phyloP scores from a whole-genome alignment of 2,329 filamentous ascomycete species.

The Stagonosporopsis chrysanthemi region DNA sequence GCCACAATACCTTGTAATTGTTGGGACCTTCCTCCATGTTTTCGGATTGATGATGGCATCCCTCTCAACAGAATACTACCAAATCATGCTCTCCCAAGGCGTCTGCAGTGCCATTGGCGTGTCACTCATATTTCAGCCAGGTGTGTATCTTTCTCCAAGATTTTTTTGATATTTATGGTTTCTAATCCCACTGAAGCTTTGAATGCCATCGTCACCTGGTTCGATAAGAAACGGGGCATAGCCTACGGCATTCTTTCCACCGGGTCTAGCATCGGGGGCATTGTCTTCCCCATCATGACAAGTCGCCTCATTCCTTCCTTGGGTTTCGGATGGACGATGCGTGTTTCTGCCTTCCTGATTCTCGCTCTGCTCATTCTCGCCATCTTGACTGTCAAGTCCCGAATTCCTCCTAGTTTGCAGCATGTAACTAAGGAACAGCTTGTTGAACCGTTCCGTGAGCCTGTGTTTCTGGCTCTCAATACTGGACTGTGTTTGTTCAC shows the following conservation, averaged over 20 bases:
- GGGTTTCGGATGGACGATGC: conserved; percentile 63
- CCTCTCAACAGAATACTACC: conserved; percentile 60
- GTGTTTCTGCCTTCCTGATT: conserved; percentile 61
- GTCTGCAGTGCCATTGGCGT: conserved; percentile 57
- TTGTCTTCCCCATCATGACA: not conserved
- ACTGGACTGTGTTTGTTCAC: too few species aligned
- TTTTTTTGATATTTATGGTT: too few species aligned
- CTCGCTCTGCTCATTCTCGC: conserved; percentile 51
- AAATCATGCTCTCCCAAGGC: conserved; percentile 59
- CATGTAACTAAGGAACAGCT: not conserved
- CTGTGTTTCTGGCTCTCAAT: not conserved
- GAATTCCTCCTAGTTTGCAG: not conserved
- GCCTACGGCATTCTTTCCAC: conserved; percentile 55
- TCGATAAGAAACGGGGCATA: not conserved
- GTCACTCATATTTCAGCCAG: not conserved
- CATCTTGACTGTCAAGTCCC: not conserved
- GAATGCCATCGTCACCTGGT: not conserved
- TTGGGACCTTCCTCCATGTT: conserved; percentile 48
- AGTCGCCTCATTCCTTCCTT: conserved; percentile 47
- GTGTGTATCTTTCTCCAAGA: too few species aligned
- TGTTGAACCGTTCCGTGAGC: not conserved
- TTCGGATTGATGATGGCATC: conserved; percentile 67
- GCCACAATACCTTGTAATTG: not conserved
- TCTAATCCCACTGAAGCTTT: too few species aligned
- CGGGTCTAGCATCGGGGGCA: conserved; percentile 44